Percentiles rank a stretch among this genome's conserved stretches.
Evolutionary conservation across 2,329 filamentous ascomycete species (phyloP).

Genomic region (Arachnomyces sp.): DNA sequence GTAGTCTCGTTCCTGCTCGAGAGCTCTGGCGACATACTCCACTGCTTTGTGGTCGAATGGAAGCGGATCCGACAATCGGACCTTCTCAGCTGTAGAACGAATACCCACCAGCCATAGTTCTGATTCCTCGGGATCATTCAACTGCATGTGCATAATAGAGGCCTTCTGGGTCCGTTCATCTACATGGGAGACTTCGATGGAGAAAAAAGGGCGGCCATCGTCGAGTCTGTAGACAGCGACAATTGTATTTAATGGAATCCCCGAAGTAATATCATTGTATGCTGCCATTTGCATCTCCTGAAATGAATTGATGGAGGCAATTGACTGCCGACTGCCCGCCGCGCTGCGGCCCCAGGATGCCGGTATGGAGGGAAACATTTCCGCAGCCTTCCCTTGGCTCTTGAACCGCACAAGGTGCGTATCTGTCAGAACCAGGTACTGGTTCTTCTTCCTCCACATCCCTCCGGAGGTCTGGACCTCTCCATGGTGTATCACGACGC

Average conservation of each 20-base stretch:
- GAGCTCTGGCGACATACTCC: constrained; percentile 52
- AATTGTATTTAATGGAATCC: constrained; percentile 55
- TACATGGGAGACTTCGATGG: constrained; percentile 58
- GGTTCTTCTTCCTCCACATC: constrained; percentile 64
- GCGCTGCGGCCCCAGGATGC: constrained; percentile 33
- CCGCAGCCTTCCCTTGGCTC: constrained; percentile 56
- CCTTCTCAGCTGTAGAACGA: constrained; percentile 50
- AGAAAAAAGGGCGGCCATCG: constrained; percentile 58
- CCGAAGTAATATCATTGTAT: constrained; percentile 46
- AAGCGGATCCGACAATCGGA: constrained; percentile 43
- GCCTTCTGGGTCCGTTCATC: constrained; percentile 56
- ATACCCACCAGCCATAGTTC: constrained; percentile 58
- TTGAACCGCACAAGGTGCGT: constrained; percentile 61
- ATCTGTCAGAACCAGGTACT: constrained; percentile 64
- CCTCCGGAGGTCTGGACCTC: constrained; percentile 62
- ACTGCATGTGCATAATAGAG: constrained; percentile 56
- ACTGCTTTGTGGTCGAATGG: constrained; percentile 52
- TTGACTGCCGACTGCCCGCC: constrained; percentile 46
- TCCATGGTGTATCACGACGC: constrained; percentile 54
- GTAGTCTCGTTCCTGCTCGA: constrained; percentile 61
- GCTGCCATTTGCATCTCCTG: constrained; percentile 53
- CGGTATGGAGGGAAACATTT: constrained; percentile 50
- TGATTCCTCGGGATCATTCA: constrained; percentile 56
- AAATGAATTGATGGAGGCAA: constrained; percentile 51
- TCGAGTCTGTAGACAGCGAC: constrained; percentile 60